A percentile compares a stretch with the other conserved stretches of the same genome.
Conservation (phyloP, 148 eudicot species). For the Camellia lanceoleosa region DNA sequence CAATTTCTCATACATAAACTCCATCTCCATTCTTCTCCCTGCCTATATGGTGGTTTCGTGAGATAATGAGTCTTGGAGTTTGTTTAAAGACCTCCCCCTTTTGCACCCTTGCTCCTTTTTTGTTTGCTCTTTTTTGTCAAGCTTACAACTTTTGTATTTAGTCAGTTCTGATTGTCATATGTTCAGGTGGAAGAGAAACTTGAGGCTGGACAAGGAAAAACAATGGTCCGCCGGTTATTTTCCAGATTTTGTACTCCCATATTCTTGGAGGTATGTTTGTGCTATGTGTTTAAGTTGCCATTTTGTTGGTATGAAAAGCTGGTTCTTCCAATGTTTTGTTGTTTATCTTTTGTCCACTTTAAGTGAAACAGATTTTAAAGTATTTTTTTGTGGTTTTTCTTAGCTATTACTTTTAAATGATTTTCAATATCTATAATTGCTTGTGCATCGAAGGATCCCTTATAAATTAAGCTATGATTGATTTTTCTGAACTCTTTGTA, state of each 20-base stretch:
- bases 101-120: too few relatives aligned
- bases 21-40: background rate
- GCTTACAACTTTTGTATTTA: too few relatives aligned
- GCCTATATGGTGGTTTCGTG: too few relatives aligned
- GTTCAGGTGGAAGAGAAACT: conserved; percentile 96
- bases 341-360: background rate
- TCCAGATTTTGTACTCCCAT: conserved; percentile 94
- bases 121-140: too few relatives aligned
- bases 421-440: background rate
- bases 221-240: conserved; percentile 66
- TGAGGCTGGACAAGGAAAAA: conserved; percentile 90
- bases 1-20: background rate
- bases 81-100: too few relatives aligned
- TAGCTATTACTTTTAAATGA: background rate
- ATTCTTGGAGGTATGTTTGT: conserved; percentile 72
- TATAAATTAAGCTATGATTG: background rate
- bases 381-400: background rate
- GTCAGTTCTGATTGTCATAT: background rate
- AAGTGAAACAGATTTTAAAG: background rate
- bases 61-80: too few relatives aligned
- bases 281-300: background rate
- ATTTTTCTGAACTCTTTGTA: background rate
- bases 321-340: background rate
- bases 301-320: background rate
- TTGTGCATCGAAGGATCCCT: background rate